Evolutionary conservation across 2,329 filamentous ascomycete genomes (phyloP).

Genomic region (Lecanosticta acicola): DNA sequence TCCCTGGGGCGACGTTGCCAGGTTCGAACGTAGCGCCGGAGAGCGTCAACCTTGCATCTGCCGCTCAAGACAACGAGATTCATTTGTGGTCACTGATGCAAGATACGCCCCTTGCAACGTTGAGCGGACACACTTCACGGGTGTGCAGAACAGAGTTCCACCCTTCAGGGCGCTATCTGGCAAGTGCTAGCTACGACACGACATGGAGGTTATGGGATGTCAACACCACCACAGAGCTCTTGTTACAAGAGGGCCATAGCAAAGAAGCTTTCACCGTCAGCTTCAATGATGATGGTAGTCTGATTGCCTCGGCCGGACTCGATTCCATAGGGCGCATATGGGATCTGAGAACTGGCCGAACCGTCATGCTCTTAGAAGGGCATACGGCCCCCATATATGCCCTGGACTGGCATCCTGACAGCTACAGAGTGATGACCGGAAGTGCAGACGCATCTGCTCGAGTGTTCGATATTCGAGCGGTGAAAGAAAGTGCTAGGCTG

Average conservation of each 20-base stretch:
- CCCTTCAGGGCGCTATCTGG: slow-evolving; percentile 81
- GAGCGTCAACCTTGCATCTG: slow-evolving; percentile 79
- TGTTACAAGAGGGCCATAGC: slow-evolving; percentile 90
- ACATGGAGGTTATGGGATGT: slow-evolving; percentile 98
- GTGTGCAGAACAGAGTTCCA: slow-evolving; percentile 94
- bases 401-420: slow-evolving; percentile 86
- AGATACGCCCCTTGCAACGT: slow-evolving; percentile 75
- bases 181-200: slow-evolving; percentile 90
- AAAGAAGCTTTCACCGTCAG: slow-evolving; percentile 84
- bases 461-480: slow-evolving; percentile 93
- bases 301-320: slow-evolving; percentile 84
- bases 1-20: slow-evolving; percentile 71
- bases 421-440: slow-evolving; percentile 85
- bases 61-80: slow-evolving; percentile 80
- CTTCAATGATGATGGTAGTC: slow-evolving; percentile 86
- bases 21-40: slow-evolving; percentile 61
- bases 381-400: slow-evolving; percentile 92
- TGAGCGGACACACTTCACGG: slow-evolving; percentile 77
- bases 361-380: slow-evolving; percentile 90
- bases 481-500: slow-evolving; percentile 74
- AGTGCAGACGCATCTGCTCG: slow-evolving; percentile 94
- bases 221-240: slow-evolving; percentile 72
- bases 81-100: slow-evolving; percentile 85
- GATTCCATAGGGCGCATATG: slow-evolving; percentile 94
- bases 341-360: slow-evolving; percentile 87